These are phyloP conservation scores for Penicillium canescens DNA, from an alignment of 495 filamentous ascomycete species.

Conservation along the genomic window DNA sequence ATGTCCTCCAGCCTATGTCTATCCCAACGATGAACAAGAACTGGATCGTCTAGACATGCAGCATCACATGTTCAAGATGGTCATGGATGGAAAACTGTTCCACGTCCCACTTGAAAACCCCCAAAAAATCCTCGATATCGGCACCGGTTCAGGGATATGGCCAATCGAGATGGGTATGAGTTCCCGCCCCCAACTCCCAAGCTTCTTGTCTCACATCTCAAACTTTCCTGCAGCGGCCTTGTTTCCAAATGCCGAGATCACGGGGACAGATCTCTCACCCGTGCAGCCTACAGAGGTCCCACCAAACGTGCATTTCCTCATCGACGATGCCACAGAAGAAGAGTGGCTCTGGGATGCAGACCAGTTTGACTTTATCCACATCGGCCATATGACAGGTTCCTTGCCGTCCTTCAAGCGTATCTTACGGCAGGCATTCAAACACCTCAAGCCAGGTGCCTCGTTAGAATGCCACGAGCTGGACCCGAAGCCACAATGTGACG, in stretches of 20 bases:
- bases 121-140: conserved; percentile 63
- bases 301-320: conserved; percentile 60
- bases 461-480: conserved; percentile 65
- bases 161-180: conserved; percentile 60
- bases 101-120: conserved; percentile 61
- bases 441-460: conserved; percentile 65
- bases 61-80: conserved; percentile 57
- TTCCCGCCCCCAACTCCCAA: conserved; percentile 7
- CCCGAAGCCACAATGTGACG: conserved; percentile 58
- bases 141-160: conserved; percentile 73
- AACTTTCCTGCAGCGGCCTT: conserved; percentile 34
- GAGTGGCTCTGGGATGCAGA: conserved; percentile 50
- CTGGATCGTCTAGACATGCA: conserved; percentile 59
- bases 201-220: conserved; percentile 19
- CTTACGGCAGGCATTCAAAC: conserved; percentile 42
- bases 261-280: conserved; percentile 63
- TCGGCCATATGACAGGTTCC: conserved; percentile 43
- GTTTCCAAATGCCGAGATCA: conserved; percentile 57
- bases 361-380: conserved; percentile 50
- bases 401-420: conserved; percentile 42
- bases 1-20: conserved; percentile 43
- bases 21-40: conserved; percentile 59
- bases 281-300: conserved; percentile 61
- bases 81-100: conserved; percentile 53
- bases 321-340: conserved; percentile 52